Percentiles rank a stretch among this genome's conserved stretches.
Evolutionary conservation across 2,329 filamentous ascomycete genomes (phyloP).

Genomic region (Graphilbum fragrans): DNA sequence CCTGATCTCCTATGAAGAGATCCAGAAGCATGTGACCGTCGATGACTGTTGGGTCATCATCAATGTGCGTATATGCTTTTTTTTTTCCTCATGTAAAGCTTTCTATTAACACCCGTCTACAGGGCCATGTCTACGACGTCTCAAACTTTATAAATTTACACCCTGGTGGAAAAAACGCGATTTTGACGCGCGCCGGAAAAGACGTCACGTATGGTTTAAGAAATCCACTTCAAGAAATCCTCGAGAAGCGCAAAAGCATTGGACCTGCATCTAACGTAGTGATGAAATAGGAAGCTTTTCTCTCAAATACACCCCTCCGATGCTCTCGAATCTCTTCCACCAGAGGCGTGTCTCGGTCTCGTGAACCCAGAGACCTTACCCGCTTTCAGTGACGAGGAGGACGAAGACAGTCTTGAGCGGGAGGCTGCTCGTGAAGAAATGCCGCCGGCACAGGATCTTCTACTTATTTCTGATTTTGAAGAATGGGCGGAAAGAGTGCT

Average conservation of each 20-base stretch:
- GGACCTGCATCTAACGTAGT: not conserved
- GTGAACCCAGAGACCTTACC: conserved; percentile 1
- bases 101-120: too few species aligned
- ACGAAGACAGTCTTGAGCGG: conserved; percentile 1
- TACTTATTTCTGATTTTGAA: conserved; percentile 5
- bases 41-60: conserved; percentile 7
- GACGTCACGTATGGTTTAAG: conserved; percentile 6
- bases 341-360: not conserved
- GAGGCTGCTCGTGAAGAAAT: conserved; percentile 1
- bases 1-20: conserved; percentile 3
- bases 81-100: not conserved
- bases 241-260: not conserved
- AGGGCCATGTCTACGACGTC: conserved; percentile 58
- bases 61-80: not conserved
- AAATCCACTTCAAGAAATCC: too few species aligned
- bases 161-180: conserved; percentile 47
- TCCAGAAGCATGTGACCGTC: conserved; percentile 2
- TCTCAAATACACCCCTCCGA: conserved; percentile 2
- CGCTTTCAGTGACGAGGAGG: not conserved
- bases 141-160: conserved; percentile 76
- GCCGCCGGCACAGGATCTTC: conserved; percentile 2
- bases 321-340: conserved; percentile 1
- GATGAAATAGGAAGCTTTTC: conserved; percentile 2
- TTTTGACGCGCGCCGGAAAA: conserved; percentile 4
- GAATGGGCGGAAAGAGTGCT: conserved; percentile 4